Evolutionary conservation across 1,139 yeast species (phyloP), one percentile per base, ranked within the genome.

Genomic region (Trichomonascaceae sp.): DNA sequence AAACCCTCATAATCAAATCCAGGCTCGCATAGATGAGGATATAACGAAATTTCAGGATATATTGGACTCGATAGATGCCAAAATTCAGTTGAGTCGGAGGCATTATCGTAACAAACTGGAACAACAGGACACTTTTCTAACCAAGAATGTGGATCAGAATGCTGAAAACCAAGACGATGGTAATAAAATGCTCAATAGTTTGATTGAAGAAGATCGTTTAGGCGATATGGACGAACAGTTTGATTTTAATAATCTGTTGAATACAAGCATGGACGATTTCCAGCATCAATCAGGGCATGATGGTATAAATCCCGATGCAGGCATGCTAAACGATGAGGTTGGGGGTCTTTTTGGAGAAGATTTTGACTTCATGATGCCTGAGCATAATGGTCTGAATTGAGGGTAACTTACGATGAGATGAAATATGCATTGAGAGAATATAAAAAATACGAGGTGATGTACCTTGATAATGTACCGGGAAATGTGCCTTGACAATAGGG

Each of bases 331-430:
- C 38, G 52, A 55, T 43, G 53, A 51, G 20, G 58, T 56, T 36
- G 55, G 55, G 22, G 64, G 67, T 1, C 46, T 65, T 43, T 65
- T 65, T 54, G 67, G 66, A 8, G 68, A 64, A 53, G 61, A 59
- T 44, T 62, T 62, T 49, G 66, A 63, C 46, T 64, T 65, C 45
- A 57, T 61, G 45, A 46, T 57, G 44, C 59, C 61, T 22, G 55
- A 55, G 10, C 52, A 55, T 12, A 45, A 49, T 24, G 24, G 32
- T 17, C n/a, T 36, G 41, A 32, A 32, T 12, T n/a, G 41, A 36
- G 17, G n/a, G 4, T 32, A 10, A 32, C 9, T 32, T 22, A 27
- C 2, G 32, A 5, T 27, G 9, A 27, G 32, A 27, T 27, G 9
- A 27, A 12, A 27, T 27, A 27, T 27, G 32, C 32, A 27, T 27